phyloP scores from a whole-genome alignment of 306 rosid species.

The Hippophae rhamnoides region DNA sequence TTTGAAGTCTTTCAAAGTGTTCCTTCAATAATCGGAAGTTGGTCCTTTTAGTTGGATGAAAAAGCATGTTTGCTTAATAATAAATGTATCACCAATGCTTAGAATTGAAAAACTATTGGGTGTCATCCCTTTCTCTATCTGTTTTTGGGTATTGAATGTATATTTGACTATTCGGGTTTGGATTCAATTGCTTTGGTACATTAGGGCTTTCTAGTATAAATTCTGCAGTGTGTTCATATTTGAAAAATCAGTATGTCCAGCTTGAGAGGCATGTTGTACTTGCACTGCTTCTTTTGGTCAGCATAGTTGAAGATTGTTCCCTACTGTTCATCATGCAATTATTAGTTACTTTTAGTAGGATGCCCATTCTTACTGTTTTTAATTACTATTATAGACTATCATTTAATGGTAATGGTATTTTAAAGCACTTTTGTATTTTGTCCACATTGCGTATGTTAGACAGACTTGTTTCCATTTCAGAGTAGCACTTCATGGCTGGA shows the following conservation, averaged over 20 bases:
- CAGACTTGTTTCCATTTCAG: constrained; percentile 30
- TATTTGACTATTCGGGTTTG: neutral
- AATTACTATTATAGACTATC: neutral
- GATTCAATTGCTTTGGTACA: neutral
- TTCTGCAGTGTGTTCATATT: neutral
- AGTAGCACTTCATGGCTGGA: constrained; percentile 9
- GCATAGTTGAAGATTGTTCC: neutral
- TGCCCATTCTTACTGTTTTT: neutral
- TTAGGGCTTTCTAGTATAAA: neutral
- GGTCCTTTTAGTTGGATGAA: neutral
- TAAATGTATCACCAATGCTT: neutral
- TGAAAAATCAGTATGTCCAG: constrained; percentile 7
- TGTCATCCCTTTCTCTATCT: neutral
- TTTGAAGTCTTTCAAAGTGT: constrained; percentile 4
- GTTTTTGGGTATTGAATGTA: constrained; percentile 5
- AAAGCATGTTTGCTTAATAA: constrained; percentile 3
- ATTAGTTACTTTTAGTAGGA: neutral
- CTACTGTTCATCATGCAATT: neutral
- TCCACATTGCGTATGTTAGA: neutral
- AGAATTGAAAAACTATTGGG: constrained; percentile 1
- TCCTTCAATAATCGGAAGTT: neutral
- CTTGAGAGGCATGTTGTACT: neutral
- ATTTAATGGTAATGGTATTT: constrained; percentile 10
- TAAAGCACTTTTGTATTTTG: neutral
- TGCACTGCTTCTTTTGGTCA: constrained; percentile 1